Evolutionary conservation across 495 filamentous ascomycete species (phyloP), one percentile per base, ranked within the genome.

Genomic region (Amorphotheca resinae): DNA sequence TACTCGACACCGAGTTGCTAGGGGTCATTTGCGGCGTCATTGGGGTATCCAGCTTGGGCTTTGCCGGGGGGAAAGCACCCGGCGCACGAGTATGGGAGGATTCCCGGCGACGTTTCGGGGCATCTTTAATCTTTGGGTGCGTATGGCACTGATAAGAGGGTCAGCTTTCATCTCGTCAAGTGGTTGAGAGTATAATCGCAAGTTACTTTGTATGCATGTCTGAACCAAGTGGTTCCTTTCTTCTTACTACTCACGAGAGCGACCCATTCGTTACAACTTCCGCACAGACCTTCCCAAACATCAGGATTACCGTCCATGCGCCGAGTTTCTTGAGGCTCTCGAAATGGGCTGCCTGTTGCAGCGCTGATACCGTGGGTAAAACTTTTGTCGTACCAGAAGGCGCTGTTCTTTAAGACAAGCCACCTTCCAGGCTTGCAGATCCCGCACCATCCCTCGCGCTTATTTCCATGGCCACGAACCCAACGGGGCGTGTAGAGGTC

Each of bases 381-480:
- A 44, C 72, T 79, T 59, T 86, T 87, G 63, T 87, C 82, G 56
- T 87, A 87, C 82, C 82, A 87, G 60, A 82, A 87, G 9, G 82
- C 82, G 44, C 77, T 82, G 59, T 87, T 87, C 65, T 87, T 87
- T 41, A 87, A 61, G 14, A 85, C 82, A 9, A 87, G 67, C 82
- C 82, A 87, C 32, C 82, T 69, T 4, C 82, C 82, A 3, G 82
- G 82, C 54, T 83, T 84, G 63, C 82, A 87, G 52, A 86, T 80
- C 9, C 82, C 83, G 46, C 82, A 87, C 83, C 83, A 87, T 4
- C 83, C 82, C 59, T 87, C 83, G 23, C 82, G 75, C 63, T 84
- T 84, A 62, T 84, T 84, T 11, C 83, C 82, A 49, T 82, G 77
- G 14, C 82, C 82, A 28, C 82, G 78, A 16, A 87, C 79, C 78